Evolutionary conservation across 306 rosid species (phyloP).

Genomic region (Ormosia semicastrata): DNA sequence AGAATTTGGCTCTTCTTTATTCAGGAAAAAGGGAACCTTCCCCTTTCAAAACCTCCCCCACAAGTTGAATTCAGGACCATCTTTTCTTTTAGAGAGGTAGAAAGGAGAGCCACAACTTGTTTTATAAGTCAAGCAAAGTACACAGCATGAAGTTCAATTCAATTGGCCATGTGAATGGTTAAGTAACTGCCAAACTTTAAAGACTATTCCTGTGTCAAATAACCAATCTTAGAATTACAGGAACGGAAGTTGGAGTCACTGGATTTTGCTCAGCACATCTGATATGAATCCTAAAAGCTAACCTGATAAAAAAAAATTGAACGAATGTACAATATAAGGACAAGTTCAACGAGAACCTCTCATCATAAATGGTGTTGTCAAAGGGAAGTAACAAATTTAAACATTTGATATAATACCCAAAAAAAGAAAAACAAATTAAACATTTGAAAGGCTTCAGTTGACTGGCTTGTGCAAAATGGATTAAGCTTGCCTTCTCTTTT

Average conservation of each 20-base stretch:
- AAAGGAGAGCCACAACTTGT: constrained; percentile 27
- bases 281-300: not conserved
- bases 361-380: not conserved
- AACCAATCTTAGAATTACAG: constrained; percentile 1
- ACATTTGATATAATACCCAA: not conserved
- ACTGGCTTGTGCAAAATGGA: not conserved
- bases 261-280: not conserved
- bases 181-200: constrained; percentile 33
- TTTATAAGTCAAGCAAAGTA: constrained; percentile 33
- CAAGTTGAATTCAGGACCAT: constrained; percentile 36
- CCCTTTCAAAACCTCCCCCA: constrained; percentile 3
- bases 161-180: constrained; percentile 34
- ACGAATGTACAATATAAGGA: not conserved
- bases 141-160: constrained; percentile 20
- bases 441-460: not conserved
- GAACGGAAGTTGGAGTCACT: not conserved
- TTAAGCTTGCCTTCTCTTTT: constrained; percentile 16
- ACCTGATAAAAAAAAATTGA: not conserved
- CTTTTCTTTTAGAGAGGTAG: constrained; percentile 8
- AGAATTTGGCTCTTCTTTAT: not conserved
- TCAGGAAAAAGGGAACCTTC: not conserved
- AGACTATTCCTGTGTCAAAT: not conserved
- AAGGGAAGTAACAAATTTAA: not conserved
- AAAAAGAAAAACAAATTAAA: too few relatives aligned
- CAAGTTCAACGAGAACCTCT: not conserved